Conservation (phyloP, 2,329 filamentous ascomycete genomes). For the Neofusicoccum parvum region DNA sequence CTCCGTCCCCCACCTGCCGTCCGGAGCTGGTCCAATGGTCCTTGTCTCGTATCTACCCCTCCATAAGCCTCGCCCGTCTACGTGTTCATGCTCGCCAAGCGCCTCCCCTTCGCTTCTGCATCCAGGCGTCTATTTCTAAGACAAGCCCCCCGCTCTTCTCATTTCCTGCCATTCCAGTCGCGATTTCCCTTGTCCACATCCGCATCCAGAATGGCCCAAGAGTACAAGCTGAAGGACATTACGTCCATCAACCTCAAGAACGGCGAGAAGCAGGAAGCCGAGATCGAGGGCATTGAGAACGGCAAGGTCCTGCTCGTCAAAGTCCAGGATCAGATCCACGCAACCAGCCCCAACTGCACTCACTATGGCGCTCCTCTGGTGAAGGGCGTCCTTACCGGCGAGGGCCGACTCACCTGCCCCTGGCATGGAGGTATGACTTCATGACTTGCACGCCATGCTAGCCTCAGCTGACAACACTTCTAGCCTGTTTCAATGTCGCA, state of each 20-base stretch:
- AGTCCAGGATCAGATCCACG: conserved; percentile 73
- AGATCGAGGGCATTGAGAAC: conserved; percentile 84
- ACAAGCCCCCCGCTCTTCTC: conserved; percentile 2
- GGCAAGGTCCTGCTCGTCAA: conserved; percentile 88
- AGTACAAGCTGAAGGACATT: conserved; percentile 72
- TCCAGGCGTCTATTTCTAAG: conserved; percentile 14
- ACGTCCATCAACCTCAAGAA: conserved; percentile 73
- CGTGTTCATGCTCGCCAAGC: conserved; percentile 15
- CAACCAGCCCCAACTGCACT: conserved; percentile 78
- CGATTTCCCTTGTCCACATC: conserved; percentile 5
- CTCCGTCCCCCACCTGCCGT: conserved; percentile 1
- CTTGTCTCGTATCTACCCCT: conserved; percentile 13
- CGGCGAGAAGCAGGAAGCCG: conserved; percentile 83
- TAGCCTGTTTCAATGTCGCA: conserved; percentile 84
- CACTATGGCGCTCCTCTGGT: conserved; percentile 91
- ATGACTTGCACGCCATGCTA: not conserved
- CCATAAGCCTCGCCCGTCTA: conserved; percentile 14
- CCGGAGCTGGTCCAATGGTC: not conserved
- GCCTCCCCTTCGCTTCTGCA: conserved; percentile 2
- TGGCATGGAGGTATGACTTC: conserved; percentile 82
- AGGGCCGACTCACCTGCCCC: conserved; percentile 85
- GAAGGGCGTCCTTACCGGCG: conserved; percentile 79
- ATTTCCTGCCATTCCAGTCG: not conserved
- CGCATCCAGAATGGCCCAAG: conserved; percentile 29
- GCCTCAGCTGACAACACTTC: conserved; percentile 3